phyloP scores from a whole-genome alignment of 2,329 filamentous ascomycete species.

The Pyrenochaeta sp. region DNA sequence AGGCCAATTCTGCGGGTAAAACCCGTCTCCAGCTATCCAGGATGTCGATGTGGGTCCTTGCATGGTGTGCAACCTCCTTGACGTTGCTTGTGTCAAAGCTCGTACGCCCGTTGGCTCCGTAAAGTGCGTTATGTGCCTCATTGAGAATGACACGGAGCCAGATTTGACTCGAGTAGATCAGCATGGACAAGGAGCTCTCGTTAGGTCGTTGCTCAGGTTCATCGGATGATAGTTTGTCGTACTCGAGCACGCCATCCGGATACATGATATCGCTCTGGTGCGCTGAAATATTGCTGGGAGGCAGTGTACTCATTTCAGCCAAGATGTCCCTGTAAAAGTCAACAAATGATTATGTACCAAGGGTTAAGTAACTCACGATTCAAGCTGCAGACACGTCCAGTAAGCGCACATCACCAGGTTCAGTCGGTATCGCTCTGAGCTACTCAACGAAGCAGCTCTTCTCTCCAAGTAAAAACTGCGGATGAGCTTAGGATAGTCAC shows the following conservation, averaged over 20 bases:
- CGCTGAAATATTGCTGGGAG: conserved; percentile 66
- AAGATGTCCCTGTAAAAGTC: conserved; percentile 75
- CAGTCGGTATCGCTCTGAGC: conserved; percentile 40
- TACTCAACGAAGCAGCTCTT: conserved; percentile 13
- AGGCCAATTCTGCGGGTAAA: conserved; percentile 62
- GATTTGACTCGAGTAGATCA: conserved; percentile 68
- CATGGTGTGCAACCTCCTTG: conserved; percentile 37
- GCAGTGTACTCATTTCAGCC: conserved; percentile 75
- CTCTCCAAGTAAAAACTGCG: conserved; percentile 29
- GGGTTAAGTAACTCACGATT: conserved; percentile 66
- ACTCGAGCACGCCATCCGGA: conserved; percentile 65
- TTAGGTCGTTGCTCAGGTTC: conserved; percentile 14
- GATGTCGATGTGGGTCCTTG: conserved; percentile 49
- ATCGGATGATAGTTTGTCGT: conserved; percentile 43
- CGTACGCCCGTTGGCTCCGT: conserved; percentile 49
- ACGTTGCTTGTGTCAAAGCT: conserved; percentile 45
- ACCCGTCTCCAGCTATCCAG: conserved; percentile 63
- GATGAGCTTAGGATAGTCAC: conserved; percentile 43
- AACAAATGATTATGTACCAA: conserved; percentile 4
- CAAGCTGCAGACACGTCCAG: conserved; percentile 92
- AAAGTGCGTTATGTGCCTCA: conserved; percentile 62
- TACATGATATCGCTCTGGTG: conserved; percentile 69
- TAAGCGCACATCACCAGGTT: conserved; percentile 70
- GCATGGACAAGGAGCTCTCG: too few relatives aligned
- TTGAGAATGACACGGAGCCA: conserved; percentile 66